phyloP scores from a whole-genome alignment of 2,329 filamentous ascomycete genomes.

The Fusarium keratoplasticum region DNA sequence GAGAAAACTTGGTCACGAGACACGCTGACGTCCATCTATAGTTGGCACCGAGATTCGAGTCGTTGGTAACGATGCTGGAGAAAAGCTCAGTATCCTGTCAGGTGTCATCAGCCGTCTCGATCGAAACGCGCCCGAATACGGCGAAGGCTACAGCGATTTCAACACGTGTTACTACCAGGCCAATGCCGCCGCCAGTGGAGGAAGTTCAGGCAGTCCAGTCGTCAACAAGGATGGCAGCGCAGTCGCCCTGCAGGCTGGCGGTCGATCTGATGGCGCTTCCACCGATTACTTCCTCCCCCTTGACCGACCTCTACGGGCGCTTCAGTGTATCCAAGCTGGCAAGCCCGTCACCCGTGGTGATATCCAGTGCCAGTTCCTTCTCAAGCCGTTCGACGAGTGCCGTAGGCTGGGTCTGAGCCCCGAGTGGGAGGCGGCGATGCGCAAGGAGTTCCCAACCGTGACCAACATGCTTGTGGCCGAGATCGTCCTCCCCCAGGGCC shows the following conservation, averaged over 20 bases:
- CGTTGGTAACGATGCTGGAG: slow-evolving; percentile 97
- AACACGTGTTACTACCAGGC: slow-evolving; percentile 97
- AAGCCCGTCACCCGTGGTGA: slow-evolving; percentile 87
- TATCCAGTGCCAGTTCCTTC: slow-evolving; percentile 97
- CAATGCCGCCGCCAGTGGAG: slow-evolving; percentile 94
- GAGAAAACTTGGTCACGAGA: background rate
- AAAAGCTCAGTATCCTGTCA: slow-evolving; percentile 97
- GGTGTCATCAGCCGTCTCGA: slow-evolving; percentile 97
- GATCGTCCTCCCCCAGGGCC: slow-evolving; percentile 91
- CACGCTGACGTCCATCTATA: slow-evolving; percentile 40
- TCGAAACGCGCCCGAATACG: slow-evolving; percentile 96
- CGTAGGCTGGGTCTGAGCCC: slow-evolving; percentile 86
- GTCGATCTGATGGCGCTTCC: slow-evolving; percentile 91
- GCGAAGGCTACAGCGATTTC: slow-evolving; percentile 98
- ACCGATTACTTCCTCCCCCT: slow-evolving; percentile 98
- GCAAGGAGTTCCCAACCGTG: slow-evolving; percentile 87
- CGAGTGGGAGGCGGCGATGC: slow-evolving; percentile 87
- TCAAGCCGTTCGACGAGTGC: slow-evolving; percentile 98
- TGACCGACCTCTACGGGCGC: slow-evolving; percentile 87
- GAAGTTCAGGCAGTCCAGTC: slow-evolving; percentile 97
- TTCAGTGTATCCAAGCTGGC: slow-evolving; percentile 84
- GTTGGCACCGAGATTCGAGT: slow-evolving; percentile 96
- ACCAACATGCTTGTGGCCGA: slow-evolving; percentile 98
- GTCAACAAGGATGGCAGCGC: slow-evolving; percentile 95
- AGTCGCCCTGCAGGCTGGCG: slow-evolving; percentile 93